phyloP scores from a whole-genome alignment of 2,329 filamentous ascomycete species.

The Xylaria sp. region DNA sequence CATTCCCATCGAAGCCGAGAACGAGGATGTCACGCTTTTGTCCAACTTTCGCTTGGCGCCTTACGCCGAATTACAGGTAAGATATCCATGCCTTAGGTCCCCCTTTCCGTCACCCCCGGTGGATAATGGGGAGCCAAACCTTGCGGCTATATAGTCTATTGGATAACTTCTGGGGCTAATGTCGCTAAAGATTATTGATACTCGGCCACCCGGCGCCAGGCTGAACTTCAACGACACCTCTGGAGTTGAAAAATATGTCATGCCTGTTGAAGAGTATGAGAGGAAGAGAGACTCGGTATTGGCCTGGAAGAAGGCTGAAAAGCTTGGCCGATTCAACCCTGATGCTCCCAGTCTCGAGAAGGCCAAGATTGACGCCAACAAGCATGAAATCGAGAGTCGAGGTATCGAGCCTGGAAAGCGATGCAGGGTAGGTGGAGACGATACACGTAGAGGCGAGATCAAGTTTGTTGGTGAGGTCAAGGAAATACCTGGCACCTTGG shows the following conservation, averaged over 20 bases:
- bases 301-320: conserved; percentile 94
- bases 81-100: conserved; percentile 52
- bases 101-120: neutral
- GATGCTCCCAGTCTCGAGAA: conserved; percentile 79
- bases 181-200: conserved; percentile 76
- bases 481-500: conserved; percentile 74
- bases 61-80: conserved; percentile 84
- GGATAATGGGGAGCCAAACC: conserved; percentile 20
- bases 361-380: conserved; percentile 74
- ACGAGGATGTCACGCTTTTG: conserved; percentile 78
- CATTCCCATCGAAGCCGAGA: conserved; percentile 73
- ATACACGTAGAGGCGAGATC: conserved; percentile 75
- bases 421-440: conserved; percentile 74
- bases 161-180: conserved; percentile 41
- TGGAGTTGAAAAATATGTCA: conserved; percentile 86
- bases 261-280: conserved; percentile 89
- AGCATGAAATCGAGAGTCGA: conserved; percentile 75
- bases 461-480: conserved; percentile 78
- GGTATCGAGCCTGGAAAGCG: conserved; percentile 72
- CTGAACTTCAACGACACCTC: conserved; percentile 85
- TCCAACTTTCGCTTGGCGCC: conserved; percentile 74
- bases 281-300: conserved; percentile 87
- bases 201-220: conserved; percentile 77
- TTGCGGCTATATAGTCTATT: conserved; percentile 9
- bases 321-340: conserved; percentile 96